These are phyloP conservation scores for Tremella yokohamensis DNA, from an alignment of 768 basidiomycete species.

Conservation along the genomic window DNA sequence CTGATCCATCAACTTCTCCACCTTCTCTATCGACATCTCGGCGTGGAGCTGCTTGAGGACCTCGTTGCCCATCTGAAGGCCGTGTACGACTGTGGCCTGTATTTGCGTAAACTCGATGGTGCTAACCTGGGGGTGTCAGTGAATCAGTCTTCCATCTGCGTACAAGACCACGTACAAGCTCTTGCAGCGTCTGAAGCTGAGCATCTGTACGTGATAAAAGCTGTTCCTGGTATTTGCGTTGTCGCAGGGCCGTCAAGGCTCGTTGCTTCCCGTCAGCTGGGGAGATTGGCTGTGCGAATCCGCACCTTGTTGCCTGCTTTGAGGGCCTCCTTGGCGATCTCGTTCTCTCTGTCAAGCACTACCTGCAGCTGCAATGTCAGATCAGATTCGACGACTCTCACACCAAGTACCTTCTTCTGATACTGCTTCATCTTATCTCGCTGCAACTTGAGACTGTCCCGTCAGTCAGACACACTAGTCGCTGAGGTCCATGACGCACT, in stretches of 20 bases:
- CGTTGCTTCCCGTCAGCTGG: slow-evolving; percentile 51
- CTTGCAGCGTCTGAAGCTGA: slow-evolving; percentile 83
- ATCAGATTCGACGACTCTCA: not conserved
- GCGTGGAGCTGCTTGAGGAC: slow-evolving; percentile 90
- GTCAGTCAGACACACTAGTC: not conserved
- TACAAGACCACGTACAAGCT: slow-evolving; percentile 61
- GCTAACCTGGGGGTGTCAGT: slow-evolving; percentile 63
- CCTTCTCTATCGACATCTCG: slow-evolving; percentile 84
- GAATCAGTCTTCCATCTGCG: not conserved
- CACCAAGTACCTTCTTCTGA: slow-evolving; percentile 72
- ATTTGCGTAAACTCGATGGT: slow-evolving; percentile 95
- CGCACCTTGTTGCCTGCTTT: slow-evolving; percentile 71
- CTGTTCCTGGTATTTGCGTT: slow-evolving; percentile 89
- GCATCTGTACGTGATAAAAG: slow-evolving; percentile 81
- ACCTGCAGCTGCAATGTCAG: slow-evolving; percentile 66
- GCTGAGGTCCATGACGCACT: slow-evolving; percentile 59
- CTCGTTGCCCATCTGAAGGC: slow-evolving; percentile 86
- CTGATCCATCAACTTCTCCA: slow-evolving; percentile 91
- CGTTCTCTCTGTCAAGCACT: slow-evolving; percentile 79
- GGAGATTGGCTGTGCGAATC: not conserved
- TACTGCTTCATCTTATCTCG: slow-evolving; percentile 94
- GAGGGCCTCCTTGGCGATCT: slow-evolving; percentile 80
- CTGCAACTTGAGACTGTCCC: slow-evolving; percentile 80
- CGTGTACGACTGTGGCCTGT: slow-evolving; percentile 86
- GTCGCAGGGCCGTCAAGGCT: slow-evolving; percentile 79